phyloP scores from a whole-genome alignment of 768 basidiomycete species.

The Paxillus involutus region DNA sequence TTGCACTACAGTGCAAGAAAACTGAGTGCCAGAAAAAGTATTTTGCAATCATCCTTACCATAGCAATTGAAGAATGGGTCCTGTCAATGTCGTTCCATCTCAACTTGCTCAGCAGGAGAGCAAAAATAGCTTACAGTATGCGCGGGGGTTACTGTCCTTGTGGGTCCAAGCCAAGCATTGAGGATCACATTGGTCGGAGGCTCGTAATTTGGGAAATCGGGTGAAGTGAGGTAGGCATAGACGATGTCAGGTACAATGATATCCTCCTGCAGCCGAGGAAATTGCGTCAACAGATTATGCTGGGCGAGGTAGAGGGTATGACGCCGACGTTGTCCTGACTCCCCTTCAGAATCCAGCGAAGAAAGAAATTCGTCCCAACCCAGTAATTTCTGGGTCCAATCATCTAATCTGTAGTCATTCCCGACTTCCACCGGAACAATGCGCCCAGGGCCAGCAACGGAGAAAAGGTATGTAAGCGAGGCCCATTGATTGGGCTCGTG shows the following conservation, averaged over 20 bases:
- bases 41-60: slow-evolving; percentile 45
- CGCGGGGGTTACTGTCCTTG: slow-evolving; percentile 80
- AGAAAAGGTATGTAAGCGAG: slow-evolving; percentile 65
- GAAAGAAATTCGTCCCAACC: slow-evolving; percentile 74
- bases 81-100: slow-evolving; percentile 37
- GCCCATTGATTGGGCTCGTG: slow-evolving; percentile 62
- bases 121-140: slow-evolving; percentile 65
- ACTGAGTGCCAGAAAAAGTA: slow-evolving; percentile 5
- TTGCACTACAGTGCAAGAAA: slow-evolving; percentile 56
- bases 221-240: slow-evolving; percentile 57
- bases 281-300: slow-evolving; percentile 81
- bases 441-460: slow-evolving; percentile 74
- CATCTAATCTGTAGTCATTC: slow-evolving; percentile 70
- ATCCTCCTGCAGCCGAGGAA: slow-evolving; percentile 74
- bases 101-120: slow-evolving; percentile 7
- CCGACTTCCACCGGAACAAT: slow-evolving; percentile 92
- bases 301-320: slow-evolving; percentile 83
- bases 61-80: slow-evolving; percentile 95
- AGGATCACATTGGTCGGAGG: slow-evolving; percentile 67
- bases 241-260: slow-evolving; percentile 88
- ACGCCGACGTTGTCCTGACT: slow-evolving; percentile 10
- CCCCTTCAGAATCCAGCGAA: slow-evolving; percentile 33
- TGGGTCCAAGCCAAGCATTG: slow-evolving; percentile 84
- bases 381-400: slow-evolving; percentile 83
- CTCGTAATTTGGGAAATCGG: slow-evolving; percentile 49